Percentiles rank a stretch among this genome's conserved stretches.
Evolutionary conservation across 371 early-diverging fungal genomes (phyloP).

Genomic region (Mucor velutinosus): DNA sequence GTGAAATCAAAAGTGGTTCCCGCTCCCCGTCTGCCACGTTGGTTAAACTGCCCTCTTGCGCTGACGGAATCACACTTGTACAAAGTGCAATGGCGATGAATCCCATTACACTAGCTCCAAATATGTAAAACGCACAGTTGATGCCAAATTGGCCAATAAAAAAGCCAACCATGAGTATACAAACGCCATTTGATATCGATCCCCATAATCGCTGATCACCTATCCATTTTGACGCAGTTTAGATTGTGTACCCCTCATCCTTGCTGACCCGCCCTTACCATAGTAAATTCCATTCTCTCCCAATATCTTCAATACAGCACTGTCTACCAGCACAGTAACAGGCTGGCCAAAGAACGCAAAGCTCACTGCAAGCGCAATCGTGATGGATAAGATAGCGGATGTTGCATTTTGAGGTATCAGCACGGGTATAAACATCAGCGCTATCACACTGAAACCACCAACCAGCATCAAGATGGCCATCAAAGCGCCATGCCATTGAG

Average conservation of each 20-base stretch:
- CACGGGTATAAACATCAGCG: conserved; percentile 32
- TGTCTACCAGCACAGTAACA: conserved; percentile 38
- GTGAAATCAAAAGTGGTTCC: conserved; percentile 11
- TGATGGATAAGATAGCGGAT: conserved; percentile 14
- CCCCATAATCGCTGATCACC: conserved; percentile 53
- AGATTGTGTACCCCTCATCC: not conserved
- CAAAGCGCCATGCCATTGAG: conserved; percentile 36
- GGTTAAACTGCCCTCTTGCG: not conserved
- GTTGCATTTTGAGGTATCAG: conserved; percentile 10
- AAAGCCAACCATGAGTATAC: conserved; percentile 38
- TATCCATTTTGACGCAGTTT: not conserved
- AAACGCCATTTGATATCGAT: conserved; percentile 41
- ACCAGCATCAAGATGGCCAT: conserved; percentile 35
- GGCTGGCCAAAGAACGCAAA: conserved; percentile 52
- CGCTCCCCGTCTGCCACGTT: not conserved
- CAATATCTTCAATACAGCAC: conserved; percentile 46
- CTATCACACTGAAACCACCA: conserved; percentile 37
- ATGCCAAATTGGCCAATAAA: conserved; percentile 34
- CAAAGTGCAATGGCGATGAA: conserved; percentile 17
- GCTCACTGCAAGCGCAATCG: conserved; percentile 27
- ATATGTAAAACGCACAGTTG: conserved; percentile 43
- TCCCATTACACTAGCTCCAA: conserved; percentile 30
- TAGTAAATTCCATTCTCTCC: conserved; percentile 46
- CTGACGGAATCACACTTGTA: conserved; percentile 6
- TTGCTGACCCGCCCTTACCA: conserved; percentile 23